Percentiles rank a stretch among this genome's conserved stretches.
These are phyloP conservation scores for Tylopilus sp. DNA, from an alignment of 768 basidiomycete species.

Conservation along the genomic window DNA sequence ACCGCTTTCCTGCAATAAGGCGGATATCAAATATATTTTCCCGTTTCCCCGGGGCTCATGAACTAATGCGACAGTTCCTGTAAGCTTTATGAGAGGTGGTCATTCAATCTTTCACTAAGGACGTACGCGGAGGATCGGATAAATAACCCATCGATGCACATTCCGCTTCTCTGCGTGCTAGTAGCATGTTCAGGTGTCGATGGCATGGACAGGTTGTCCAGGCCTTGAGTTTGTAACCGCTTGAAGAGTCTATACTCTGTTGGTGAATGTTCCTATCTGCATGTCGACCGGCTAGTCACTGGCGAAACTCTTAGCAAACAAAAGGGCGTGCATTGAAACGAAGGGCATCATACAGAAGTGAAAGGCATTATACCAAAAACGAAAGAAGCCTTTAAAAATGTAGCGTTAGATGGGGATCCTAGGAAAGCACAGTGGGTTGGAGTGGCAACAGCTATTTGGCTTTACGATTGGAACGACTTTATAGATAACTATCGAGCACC, in stretches of 20 bases:
- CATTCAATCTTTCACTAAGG: background rate
- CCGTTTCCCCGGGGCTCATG: conserved; percentile 88
- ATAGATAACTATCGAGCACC: too few relatives aligned
- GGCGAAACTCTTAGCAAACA: conserved; percentile 56
- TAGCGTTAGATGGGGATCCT: too few relatives aligned
- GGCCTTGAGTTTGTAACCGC: conserved; percentile 65
- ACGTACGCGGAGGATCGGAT: conserved; percentile 69
- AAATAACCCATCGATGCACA: conserved; percentile 66
- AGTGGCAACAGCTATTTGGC: too few relatives aligned
- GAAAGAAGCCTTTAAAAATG: too few relatives aligned
- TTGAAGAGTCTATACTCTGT: conserved; percentile 71
- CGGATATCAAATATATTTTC: conserved; percentile 58
- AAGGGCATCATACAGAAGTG: too few relatives aligned
- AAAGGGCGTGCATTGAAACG: too few relatives aligned
- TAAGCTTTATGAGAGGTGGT: conserved; percentile 6
- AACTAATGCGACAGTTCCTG: conserved; percentile 74
- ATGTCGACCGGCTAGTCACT: background rate
- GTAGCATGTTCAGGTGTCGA: conserved; percentile 17
- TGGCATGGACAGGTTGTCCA: conserved; percentile 45
- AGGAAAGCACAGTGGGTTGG: too few relatives aligned
- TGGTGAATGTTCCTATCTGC: background rate
- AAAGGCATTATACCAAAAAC: too few relatives aligned
- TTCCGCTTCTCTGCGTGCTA: conserved; percentile 76
- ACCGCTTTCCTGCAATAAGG: conserved; percentile 48
- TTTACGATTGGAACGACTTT: too few relatives aligned